Evolutionary conservation across 1,284 basidiomycete genomes (phyloP).

Genomic region (Xerocomus cyaneibrunnescens): DNA sequence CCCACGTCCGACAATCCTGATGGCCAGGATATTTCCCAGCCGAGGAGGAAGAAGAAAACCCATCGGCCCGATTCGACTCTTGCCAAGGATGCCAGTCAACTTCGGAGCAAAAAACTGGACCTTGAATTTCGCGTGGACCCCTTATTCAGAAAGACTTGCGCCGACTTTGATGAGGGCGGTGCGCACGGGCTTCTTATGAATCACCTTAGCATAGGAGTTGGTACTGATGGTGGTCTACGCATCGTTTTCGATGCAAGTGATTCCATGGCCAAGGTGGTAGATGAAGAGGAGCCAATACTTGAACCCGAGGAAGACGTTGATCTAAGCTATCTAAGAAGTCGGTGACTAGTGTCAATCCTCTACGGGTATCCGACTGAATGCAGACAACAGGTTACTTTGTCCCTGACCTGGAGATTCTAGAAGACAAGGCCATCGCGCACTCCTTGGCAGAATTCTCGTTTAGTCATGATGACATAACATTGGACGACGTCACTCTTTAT

Average conservation of each 20-base stretch:
- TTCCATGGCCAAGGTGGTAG: conserved; percentile 75
- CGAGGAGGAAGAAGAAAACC: conserved; percentile 61
- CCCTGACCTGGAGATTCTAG: conserved; percentile 61
- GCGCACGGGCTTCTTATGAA: conserved; percentile 95
- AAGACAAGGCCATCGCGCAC: conserved; percentile 74
- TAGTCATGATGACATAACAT: conserved; percentile 54
- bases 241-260: conserved; percentile 98
- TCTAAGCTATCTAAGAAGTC: conserved; percentile 67
- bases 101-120: conserved; percentile 91
- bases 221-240: conserved; percentile 79
- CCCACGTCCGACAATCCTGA: conserved; percentile 62
- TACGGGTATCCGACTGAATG: conserved; percentile 7
- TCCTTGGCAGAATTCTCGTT: conserved; percentile 84
- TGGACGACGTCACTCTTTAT: conserved; percentile 63
- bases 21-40: conserved; percentile 50
- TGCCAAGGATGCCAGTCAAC: conserved; percentile 77
- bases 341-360: conserved; percentile 29
- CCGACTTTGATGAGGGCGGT: conserved; percentile 98
- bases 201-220: conserved; percentile 74
- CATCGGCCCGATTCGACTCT: conserved; percentile 78
- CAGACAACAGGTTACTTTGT: conserved; percentile 58
- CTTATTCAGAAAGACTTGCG: conserved; percentile 96
- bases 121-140: conserved; percentile 97
- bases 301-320: conserved; percentile 71
- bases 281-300: conserved; percentile 64